Base-by-base conservation (phyloP, 2,329 filamentous ascomycete species). In the Fusarium dimerum region DNA sequence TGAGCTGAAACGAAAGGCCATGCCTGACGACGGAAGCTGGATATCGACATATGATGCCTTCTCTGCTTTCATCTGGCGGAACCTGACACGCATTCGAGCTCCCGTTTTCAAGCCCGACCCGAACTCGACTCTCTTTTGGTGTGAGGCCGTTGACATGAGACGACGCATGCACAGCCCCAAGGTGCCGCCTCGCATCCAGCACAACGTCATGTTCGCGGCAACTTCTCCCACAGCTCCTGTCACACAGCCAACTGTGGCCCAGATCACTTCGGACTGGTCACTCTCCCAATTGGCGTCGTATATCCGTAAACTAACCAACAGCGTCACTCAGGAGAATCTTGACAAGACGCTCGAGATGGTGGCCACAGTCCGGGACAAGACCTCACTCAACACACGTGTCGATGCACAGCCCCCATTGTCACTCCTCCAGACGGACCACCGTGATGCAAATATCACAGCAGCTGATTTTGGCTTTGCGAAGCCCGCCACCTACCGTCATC, bases 21-120 rank as follows among this genome's bases (percentile, higher is more conserved):
- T 45, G 1, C 70, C 73, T 0, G 45, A 60, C 0, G 69, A 72
- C 16, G 70, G 67, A 7, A 61, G 63, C 1, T 76, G 75, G 73
- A 68, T 78, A 34, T 78, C 75, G 5, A 78, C 73, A 2, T 78
- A 77, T 54, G 76, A 78, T 45, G 74, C 74, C n/a, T 69, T 73
- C 50, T 66, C 67, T 2, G 74, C 75, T 10, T 71, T 72, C 40
- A 65, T 78, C 9, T 77, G 75, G 73, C 72, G 75, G 2, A 62
- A 62, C 4, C 50, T 76, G 0, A 66, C 72, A 2, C 65, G 68
- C 3, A 60, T 73, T 5, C 68, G 74, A 10, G 67, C 67, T 0
- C 62, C 64, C 0, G 26, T 73, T 1, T 75, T 71, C 56, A 66
- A 71, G 0, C 56, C 66, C 0, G 67, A 71, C 30, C 60, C 66